Evolutionary conservation across 768 basidiomycete genomes (phyloP).

Genomic region (Termitomyces sp.): DNA sequence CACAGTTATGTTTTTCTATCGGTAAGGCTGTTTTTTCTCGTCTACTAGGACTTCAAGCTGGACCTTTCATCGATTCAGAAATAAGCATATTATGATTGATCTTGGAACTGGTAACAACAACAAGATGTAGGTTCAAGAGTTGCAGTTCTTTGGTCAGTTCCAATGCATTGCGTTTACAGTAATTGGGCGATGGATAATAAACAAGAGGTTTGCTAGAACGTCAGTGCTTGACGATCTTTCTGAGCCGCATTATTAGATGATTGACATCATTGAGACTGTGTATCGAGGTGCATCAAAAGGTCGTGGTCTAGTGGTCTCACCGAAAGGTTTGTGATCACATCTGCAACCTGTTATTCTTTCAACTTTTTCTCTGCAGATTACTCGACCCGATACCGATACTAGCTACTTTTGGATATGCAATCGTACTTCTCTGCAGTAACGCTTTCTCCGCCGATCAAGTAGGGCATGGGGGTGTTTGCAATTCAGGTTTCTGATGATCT

Average conservation of each 20-base stretch:
- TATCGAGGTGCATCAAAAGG: slow-evolving; percentile 98
- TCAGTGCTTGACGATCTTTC: neutral
- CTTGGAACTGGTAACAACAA: slow-evolving; percentile 99
- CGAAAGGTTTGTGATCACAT: slow-evolving; percentile 65
- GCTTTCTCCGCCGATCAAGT: no score
- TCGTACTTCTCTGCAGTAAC: no score
- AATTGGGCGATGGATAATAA: slow-evolving; percentile 99
- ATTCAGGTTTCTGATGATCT: neutral
- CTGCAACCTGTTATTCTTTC: neutral
- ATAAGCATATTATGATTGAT: slow-evolving; percentile 99
- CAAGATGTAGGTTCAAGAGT: slow-evolving; percentile 73
- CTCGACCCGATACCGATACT: slow-evolving; percentile 6
- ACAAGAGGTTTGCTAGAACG: slow-evolving; percentile 68
- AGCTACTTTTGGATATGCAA: neutral
- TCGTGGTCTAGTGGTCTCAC: slow-evolving; percentile 95
- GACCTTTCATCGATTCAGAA: slow-evolving; percentile 43
- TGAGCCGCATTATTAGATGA: slow-evolving; percentile 52
- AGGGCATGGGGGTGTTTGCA: no score
- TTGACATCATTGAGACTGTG: slow-evolving; percentile 97
- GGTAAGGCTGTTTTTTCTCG: slow-evolving; percentile 45
- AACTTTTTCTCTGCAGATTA: neutral
- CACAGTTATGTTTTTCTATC: slow-evolving; percentile 98
- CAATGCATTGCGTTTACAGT: slow-evolving; percentile 38
- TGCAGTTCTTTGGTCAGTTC: neutral
- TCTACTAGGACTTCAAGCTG: neutral